These are phyloP conservation scores for Hypericum perforatum DNA, from an alignment of 345 rosid species.

Conservation along the genomic window DNA sequence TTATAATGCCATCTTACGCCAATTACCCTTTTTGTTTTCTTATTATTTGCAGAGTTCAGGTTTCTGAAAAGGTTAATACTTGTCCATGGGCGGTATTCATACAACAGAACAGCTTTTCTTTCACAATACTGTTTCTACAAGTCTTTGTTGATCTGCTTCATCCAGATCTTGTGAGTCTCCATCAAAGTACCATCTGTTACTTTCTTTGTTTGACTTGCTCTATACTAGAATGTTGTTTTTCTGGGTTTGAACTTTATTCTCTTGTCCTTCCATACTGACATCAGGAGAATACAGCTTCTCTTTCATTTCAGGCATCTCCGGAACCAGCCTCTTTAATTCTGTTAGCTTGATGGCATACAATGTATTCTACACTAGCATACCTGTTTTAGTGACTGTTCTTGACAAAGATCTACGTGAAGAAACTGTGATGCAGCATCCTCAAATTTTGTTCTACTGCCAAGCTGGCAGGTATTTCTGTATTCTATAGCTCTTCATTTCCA, in stretches of 20 bases:
- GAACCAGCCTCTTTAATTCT: conserved; percentile 95
- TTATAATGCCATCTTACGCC: background rate
- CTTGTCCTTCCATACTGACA: conserved; percentile 32
- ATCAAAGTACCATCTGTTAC: background rate
- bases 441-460: conserved; percentile 93
- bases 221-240: background rate
- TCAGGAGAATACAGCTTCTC: conserved; percentile 59
- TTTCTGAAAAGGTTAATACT: conserved; percentile 87
- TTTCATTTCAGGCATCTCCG: conserved; percentile 97
- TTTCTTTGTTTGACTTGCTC: conserved; percentile 2
- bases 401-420: conserved; percentile 96
- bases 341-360: conserved; percentile 98
- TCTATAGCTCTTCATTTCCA: conserved; percentile 2
- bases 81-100: conserved; percentile 94
- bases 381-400: conserved; percentile 82
- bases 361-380: conserved; percentile 92
- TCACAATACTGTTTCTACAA: conserved; percentile 97
- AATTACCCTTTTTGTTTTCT: conserved; percentile 1
- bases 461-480: conserved; percentile 67
- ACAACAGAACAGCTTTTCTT: conserved; percentile 92
- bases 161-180: conserved; percentile 88
- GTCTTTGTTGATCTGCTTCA: conserved; percentile 84
- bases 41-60: conserved; percentile 62
- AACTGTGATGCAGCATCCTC: conserved; percentile 96
- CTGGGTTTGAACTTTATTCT: conserved; percentile 4